These are phyloP conservation scores for Podospora didyma DNA, from an alignment of 495 filamentous ascomycete genomes.

Conservation along the genomic window DNA sequence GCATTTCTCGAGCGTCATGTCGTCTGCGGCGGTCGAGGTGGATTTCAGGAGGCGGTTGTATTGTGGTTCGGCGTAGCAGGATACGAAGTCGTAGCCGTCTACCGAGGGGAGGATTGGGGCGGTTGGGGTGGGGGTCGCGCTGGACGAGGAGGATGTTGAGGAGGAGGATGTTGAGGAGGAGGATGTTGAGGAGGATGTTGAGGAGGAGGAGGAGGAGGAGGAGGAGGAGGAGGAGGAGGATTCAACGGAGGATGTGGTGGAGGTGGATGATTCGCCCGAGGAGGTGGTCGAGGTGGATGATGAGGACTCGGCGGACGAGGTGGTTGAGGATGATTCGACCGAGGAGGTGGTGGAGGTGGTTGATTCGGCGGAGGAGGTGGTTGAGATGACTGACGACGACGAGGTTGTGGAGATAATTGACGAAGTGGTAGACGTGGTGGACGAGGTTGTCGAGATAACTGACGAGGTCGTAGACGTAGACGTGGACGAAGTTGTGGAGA, in stretches of 20 bases:
- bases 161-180: neutral
- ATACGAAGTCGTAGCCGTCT: neutral
- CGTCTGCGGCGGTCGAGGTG: constrained; percentile 28
- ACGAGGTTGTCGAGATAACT: neutral
- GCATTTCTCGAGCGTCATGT: constrained; percentile 43
- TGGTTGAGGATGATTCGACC: neutral
- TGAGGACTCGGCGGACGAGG: neutral
- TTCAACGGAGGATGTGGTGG: neutral
- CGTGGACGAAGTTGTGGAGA: neutral
- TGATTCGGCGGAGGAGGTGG: neutral
- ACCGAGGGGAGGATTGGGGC: neutral
- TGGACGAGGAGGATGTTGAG: too few relatives aligned
- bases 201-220: too few relatives aligned
- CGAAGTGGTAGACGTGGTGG: neutral
- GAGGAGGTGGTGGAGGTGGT: neutral
- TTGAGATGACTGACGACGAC: neutral
- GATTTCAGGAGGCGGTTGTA: constrained; percentile 44
- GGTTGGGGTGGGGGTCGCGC: neutral
- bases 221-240: neutral
- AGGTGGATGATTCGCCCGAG: neutral
- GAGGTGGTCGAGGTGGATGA: neutral
- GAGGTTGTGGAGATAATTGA: neutral
- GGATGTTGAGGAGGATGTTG: too few relatives aligned
- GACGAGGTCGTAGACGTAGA: neutral
- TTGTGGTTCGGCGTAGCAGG: neutral